Evolutionary conservation across 116 monocot species (phyloP), one percentile per base, ranked within the genome.

Genomic region (Cymodocea nodosa): DNA sequence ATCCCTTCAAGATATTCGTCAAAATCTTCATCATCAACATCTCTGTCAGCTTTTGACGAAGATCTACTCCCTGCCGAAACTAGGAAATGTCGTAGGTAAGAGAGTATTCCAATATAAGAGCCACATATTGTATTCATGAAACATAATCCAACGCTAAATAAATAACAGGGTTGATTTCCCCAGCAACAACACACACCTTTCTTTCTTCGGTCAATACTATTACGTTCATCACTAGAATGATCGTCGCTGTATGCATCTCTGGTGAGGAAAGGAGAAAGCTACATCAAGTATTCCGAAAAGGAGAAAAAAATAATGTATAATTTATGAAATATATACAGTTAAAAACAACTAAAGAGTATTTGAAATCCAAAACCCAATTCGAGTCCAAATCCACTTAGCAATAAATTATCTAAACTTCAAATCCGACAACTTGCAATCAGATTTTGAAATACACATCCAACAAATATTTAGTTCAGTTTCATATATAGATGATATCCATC

Each of bases 1-100:
- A 89, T 84, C 73, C 89, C 89, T 52, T 79, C 73, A 6, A 89
- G 85, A 73, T 74, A 89, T 15, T 82, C 85, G 0, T 89, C 80
- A 51, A 89, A 84, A 62, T 80, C 70, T 58, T 82, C 79, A 44
- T 82, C 73, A 15, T 77, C 85, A 14, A 66, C 66, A 18, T 39
- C 72, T 51, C 51, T 65, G 14, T 10, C 65, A 24, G 36, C 7
- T 13, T 36, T 62, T 54, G 80, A 67, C 23, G 65, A 74, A 20
- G 65, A 18, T 76, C 67, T 34, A 57, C 56, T 19, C 7, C 63
- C 79, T 76, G 76, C 52, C 9, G 48, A 37, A 35, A 39, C 14
- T 64, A 50, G 7, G 11, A 50, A 23, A 64, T 1, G 24, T 19
- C 19, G 17, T 18, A 17, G n/a, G 54, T 44, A 44, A 19, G 17